Base-by-base conservation (phyloP, 352 stramenopile genomes). In the Phytophthora pistaciae region DNA sequence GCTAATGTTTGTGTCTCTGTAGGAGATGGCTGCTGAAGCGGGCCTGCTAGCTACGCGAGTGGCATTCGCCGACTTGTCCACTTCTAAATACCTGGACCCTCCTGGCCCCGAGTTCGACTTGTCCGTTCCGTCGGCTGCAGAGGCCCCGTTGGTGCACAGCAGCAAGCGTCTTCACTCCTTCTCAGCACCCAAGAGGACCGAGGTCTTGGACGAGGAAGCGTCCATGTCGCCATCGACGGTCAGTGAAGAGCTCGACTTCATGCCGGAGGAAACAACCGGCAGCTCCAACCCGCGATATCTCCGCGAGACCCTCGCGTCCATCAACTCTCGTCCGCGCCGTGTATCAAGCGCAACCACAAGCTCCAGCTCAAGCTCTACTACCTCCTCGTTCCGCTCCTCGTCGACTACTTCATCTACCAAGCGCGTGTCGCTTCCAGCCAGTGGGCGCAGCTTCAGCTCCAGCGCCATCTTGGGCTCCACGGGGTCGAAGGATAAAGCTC, bases 241-340 rank as follows among this genome's bases (percentile, higher is more conserved):
- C 25, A 86, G 74, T 31, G 81, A 87, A 49, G 81, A 88, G 5
- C 50, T 74, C 3, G 79, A 88, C 29, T 70, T 85, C 7, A 76
- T 83, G 63, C 64, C 72, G 25, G 69, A 74, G 10, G 58, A 68
- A 4, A 7, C 44, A 5, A 64, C 66, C 10, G 59, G 60, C 44
- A 40, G 62, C 29, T 72, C 72, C 14, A 73, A 84, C 42, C 79
- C 80, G 25, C 68, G 82, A 23, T 91, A 91, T 40, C 73, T 86
- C 52, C 80, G 83, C 23, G 55, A 88, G 31, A 91, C 77, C 16
- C 70, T 88, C 29, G 73, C 80, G 16, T 90, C 80, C 6, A 87
- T 82, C 64, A 91, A 88, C 48, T 77, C 82, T 11, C 74, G 80
- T 3, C 83, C 74, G 2, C 74, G 79, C 27, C 66, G 72, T 54